These are phyloP conservation scores for Sporothrix humicola DNA, from an alignment of 2,329 filamentous ascomycete species.

Conservation along the genomic window DNA sequence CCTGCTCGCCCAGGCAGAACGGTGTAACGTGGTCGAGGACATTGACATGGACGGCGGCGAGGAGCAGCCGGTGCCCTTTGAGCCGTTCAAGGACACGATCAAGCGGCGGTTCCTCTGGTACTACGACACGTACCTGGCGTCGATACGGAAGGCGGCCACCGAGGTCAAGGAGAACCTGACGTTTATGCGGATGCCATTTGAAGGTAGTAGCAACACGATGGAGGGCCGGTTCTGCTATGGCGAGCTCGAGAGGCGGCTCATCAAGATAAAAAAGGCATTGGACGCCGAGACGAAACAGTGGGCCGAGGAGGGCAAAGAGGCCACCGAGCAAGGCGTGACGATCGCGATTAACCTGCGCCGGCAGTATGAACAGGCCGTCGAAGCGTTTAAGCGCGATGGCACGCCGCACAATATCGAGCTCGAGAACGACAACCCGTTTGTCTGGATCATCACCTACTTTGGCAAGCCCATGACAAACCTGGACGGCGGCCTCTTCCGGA, in stretches of 20 bases:
- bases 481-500: constrained; percentile 86
- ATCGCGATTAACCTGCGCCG: constrained; percentile 82
- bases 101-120: constrained; percentile 97
- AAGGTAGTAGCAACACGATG: constrained; percentile 78
- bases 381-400: constrained; percentile 73
- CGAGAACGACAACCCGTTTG: constrained; percentile 82
- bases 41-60: constrained; percentile 57
- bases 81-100: constrained; percentile 87
- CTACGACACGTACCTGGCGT: constrained; percentile 80
- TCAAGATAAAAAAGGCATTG: constrained; percentile 70
- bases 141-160: constrained; percentile 68
- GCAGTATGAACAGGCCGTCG: constrained; percentile 81
- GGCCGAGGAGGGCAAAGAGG: constrained; percentile 69
- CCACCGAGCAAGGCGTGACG: constrained; percentile 69
- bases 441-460: constrained; percentile 89
- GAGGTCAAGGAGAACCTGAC: constrained; percentile 66
- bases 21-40: constrained; percentile 49
- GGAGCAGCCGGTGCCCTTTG: constrained; percentile 66
- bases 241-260: constrained; percentile 71
- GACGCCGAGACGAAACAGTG: constrained; percentile 74
- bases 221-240: constrained; percentile 83
- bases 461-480: constrained; percentile 91
- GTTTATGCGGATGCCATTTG: constrained; percentile 89
- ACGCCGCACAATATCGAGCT: constrained; percentile 77
- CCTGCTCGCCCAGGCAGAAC: not conserved